Conservation (phyloP, 2,329 filamentous ascomycete species). For the Penicillium sp. region DNA sequence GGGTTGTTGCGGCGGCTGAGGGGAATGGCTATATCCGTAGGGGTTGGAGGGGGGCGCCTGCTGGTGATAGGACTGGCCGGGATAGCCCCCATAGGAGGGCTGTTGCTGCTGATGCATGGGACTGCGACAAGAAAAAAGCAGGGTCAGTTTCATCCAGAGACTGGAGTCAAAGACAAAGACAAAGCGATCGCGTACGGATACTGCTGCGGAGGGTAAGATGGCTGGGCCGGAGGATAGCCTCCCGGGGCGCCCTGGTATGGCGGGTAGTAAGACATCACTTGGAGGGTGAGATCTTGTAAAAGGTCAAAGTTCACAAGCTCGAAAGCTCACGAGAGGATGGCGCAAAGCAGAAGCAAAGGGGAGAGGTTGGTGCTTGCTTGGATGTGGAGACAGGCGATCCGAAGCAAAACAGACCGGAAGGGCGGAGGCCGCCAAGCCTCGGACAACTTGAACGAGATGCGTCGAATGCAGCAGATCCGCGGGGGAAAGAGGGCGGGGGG, state of each 20-base stretch:
- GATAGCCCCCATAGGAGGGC: constrained; percentile 42
- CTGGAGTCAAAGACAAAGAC: constrained; percentile 7
- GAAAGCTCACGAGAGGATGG: constrained; percentile 4
- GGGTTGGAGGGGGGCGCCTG: constrained; percentile 50
- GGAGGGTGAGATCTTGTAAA: constrained; percentile 16
- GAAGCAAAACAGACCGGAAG: constrained; percentile 22
- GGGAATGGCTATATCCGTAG: constrained; percentile 52
- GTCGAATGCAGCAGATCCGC: too few relatives aligned
- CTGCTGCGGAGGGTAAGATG: constrained; percentile 47
- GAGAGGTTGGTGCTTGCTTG: constrained; percentile 11
- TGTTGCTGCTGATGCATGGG: constrained; percentile 42
- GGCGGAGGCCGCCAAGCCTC: constrained; percentile 25
- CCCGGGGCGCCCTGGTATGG: constrained; percentile 61
- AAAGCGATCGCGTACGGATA: constrained; percentile 43
- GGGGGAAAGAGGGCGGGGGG: too few relatives aligned
- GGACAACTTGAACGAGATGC: neutral
- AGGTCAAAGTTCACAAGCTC: neutral
- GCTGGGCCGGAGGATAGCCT: constrained; percentile 6
- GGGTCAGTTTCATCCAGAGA: constrained; percentile 8
- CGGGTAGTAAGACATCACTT: constrained; percentile 66
- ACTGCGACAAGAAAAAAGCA: constrained; percentile 21
- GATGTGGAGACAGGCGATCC: constrained; percentile 29
- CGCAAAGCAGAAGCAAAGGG: too few relatives aligned
- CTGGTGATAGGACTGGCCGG: constrained; percentile 41
- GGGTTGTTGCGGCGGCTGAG: constrained; percentile 38